Base-by-base conservation (phyloP, 192 early-diverging fungal species). In the Lunasporangiospora selenospora region DNA sequence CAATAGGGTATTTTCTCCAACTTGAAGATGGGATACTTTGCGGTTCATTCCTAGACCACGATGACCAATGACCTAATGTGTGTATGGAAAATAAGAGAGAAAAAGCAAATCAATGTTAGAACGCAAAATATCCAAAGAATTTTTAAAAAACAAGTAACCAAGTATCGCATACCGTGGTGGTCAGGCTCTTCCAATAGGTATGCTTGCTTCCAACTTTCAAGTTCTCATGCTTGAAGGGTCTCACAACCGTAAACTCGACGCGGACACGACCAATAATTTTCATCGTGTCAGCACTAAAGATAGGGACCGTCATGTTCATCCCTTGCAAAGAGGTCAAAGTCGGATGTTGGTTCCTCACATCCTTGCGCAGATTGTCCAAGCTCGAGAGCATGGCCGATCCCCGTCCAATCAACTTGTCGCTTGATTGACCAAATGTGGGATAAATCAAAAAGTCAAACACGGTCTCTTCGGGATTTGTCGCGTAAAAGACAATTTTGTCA, bases 1-100 rank as follows among this genome's bases (percentile, higher is more conserved):
- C 41, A 91, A 76, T 3, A 92, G 80, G 0, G 96, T 97, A 76
- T 98, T 98, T 76, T 98, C 96, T 5, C 93, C 93, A 8, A 97
- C 76, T 67, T 96, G 92, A 27, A 94, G 83, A 3, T 69, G 71
- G 19, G 81, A 76, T 6, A 83, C 88, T 38, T 65, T 80, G 18
- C 58, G 49, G 79, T 96, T 95, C 88, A 90, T 92, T 27, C 94
- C 94, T 15, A 88, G 83, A 18, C 95, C 95, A 41, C 95, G 92
- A 77, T 96, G 95, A 8, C 95, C 95, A 76, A 94, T 92, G 9
- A 96, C 83, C 73, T 81, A 37, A 4, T 13, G 30, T 4, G 29
- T 31, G 7, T 16, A 16, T 24, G 21, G 32, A 0, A 27, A 62
- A 6, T 9, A 58, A 53, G 31, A 11, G 15, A 55, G 19, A 36